A percentile compares a stretch with the other conserved stretches of the same genome.
Evolutionary conservation across 2,329 filamentous ascomycete genomes (phyloP).

Genomic region (Fusarium irregulare): DNA sequence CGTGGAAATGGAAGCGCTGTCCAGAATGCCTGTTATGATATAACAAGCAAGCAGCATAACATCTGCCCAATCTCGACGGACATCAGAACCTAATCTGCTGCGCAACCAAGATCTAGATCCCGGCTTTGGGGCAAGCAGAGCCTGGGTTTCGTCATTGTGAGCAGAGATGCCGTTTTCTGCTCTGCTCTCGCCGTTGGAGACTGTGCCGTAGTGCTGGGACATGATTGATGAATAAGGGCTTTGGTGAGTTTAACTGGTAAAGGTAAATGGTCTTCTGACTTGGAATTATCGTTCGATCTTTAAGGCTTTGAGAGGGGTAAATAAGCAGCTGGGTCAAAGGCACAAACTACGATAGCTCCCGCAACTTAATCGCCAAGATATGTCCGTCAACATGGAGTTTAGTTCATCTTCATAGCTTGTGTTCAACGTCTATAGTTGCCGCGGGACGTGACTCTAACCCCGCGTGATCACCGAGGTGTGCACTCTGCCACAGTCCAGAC

Average conservation of each 20-base stretch:
- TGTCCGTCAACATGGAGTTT: background rate
- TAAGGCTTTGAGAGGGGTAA: slow-evolving; percentile 7
- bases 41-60: slow-evolving; percentile 78
- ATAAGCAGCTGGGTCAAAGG: slow-evolving; percentile 1
- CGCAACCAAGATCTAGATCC: slow-evolving; percentile 34
- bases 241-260: background rate
- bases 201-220: slow-evolving; percentile 33
- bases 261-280: background rate
- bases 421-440: background rate
- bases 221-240: background rate
- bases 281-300: background rate
- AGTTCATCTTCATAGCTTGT: background rate
- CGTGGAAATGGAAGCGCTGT: slow-evolving; percentile 79
- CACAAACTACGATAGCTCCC: background rate
- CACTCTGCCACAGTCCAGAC: background rate
- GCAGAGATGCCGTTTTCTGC: slow-evolving; percentile 13
- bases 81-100: slow-evolving; percentile 36
- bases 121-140: slow-evolving; percentile 35
- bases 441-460: background rate
- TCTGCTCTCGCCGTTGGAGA: slow-evolving; percentile 12
- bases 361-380: background rate
- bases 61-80: slow-evolving; percentile 70
- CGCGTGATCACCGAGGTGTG: slow-evolving; percentile 10
- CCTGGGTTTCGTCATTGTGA: slow-evolving; percentile 22
- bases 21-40: slow-evolving; percentile 79